Evolutionary conservation across 306 rosid species (phyloP), one percentile per base, ranked within the genome.

Genomic region (Pyrus betulifolia): DNA sequence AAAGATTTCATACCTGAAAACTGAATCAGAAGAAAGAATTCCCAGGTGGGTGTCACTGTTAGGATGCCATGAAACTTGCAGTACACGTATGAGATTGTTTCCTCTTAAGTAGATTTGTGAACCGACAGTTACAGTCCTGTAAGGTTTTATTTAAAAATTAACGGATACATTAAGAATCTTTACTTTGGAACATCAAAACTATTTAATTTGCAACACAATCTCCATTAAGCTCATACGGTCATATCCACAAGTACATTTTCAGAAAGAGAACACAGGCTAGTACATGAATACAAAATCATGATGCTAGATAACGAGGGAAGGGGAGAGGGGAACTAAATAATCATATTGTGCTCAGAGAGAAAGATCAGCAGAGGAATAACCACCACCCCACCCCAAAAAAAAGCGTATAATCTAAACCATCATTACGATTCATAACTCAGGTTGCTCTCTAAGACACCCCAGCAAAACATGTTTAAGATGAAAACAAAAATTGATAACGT

Each of bases 21-120:
- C 97, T 11, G 97, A 88, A 82, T 95, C 97, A 73, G 97, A 89
- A 68, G 99, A 92, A 67, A 95, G 97, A 78, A 95, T 81, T 79
- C 99, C 99, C 85, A 92, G 75, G 84, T 96, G 97, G 71, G 86
- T 85, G 52, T 87, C 88, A 75, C 99, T 91, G 79, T 83, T 85
- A 21, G 97, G 97, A 82, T 96, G 97, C 98, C 99, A 92, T 35
- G 83, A 84, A 64, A 86, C 93, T 82, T 95, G 86, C 70, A 92
- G 83, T 22, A 86, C 77, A 42, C 89, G 89, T 76, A 92, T 85
- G 65, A 85, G 82, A 76, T 81, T 87, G 87, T 81, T 72, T 54
- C 82, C 83, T 9, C 72, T 62, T 33, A 80, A 78, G 85, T 91
- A 87, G 40, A 86, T 69, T 79, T 82, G 74, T 46, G 96, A 78